Conservation (phyloP, 139 green algal genomes). For the Chlorella sp. region DNA sequence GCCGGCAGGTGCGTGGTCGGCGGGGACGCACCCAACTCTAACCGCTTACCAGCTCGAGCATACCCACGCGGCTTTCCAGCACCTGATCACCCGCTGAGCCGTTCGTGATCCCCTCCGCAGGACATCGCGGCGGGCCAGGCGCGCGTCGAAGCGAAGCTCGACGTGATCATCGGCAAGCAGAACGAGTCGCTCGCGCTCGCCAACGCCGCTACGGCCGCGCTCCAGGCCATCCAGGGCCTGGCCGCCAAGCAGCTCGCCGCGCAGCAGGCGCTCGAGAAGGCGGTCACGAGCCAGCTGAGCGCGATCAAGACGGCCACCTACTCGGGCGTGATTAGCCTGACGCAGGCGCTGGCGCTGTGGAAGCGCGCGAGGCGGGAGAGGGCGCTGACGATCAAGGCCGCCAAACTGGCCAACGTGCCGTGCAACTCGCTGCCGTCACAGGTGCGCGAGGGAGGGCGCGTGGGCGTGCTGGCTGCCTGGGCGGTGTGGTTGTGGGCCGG, state of each 20-base stretch:
- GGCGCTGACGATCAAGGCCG: conserved; percentile 33
- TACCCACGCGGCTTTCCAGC: no score
- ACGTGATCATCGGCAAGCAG: conserved; percentile 63
- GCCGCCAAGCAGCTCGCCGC: conserved; percentile 36
- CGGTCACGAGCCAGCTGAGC: conserved; percentile 41
- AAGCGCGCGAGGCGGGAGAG: conserved; percentile 42
- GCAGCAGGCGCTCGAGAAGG: conserved; percentile 40
- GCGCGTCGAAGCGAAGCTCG: conserved; percentile 42
- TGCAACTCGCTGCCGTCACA: conserved; percentile 30
- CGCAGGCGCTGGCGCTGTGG: conserved; percentile 56
- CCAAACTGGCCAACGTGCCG: conserved; percentile 44
- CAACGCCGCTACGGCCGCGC: conserved; percentile 23
- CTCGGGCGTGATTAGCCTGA: conserved; percentile 39
- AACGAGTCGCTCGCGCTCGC: conserved; percentile 24
- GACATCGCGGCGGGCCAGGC: conserved; percentile 52
- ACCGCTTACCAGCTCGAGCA: no score
- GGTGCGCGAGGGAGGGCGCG: no score
- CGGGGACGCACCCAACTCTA: no score
- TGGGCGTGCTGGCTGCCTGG: no score
- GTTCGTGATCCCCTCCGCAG: no score
- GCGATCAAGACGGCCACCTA: conserved; percentile 56
- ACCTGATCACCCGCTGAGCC: no score
- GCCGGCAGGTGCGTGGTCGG: no score
- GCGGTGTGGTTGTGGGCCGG: no score
- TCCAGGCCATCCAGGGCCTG: conserved; percentile 29